Base-by-base conservation (phyloP, 1,284 basidiomycete species). In the Puccinia hordei region DNA sequence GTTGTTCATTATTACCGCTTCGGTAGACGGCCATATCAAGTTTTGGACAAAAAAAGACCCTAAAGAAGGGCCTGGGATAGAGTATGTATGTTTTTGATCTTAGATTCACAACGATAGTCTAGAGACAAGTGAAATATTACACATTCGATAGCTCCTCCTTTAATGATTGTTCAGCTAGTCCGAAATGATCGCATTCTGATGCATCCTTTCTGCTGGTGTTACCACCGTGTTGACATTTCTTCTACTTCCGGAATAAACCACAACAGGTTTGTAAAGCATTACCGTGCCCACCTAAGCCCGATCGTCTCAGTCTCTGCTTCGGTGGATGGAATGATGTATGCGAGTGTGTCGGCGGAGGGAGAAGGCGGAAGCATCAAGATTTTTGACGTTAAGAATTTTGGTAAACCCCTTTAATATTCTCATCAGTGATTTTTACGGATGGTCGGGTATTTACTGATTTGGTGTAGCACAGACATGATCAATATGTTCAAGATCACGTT, bases 341-440 rank as follows among this genome's bases (percentile, higher is more conserved):
- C 96, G 0, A 96, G 91, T 24, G 82, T 87, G 13, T 85, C 85
- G 22, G 85, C 85, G 8, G 87, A 87, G 68, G 88, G 94, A 1
- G 91, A 93, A 24, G 94, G 81, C 61, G 85, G 86, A 4, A 86
- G 85, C 41, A 93, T 92, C 57, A 95, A 98, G 85, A 92, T 99
- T 41, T 99, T 98, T 85, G 97, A 99, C 85, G 94, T 99, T 0
- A 89, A 97, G 83, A 98, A 98, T 86, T 97, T 97, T 86, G 94
- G 94, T 94, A 83, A 80, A 90, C 85, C 46, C n/a, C n/a, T 35
- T 57, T 33, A 41, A 33, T 13, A 22, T 19, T 9, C 10, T 63
- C 61, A 22, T 38, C 22, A 59, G 19, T 61, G 27, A 33, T 61
- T 13, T 63, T n/a, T 44, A 46, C 53, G 30, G 19, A 27, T 74